Base-by-base conservation (phyloP, 345 rosid species). In the Camelina neglecta region DNA sequence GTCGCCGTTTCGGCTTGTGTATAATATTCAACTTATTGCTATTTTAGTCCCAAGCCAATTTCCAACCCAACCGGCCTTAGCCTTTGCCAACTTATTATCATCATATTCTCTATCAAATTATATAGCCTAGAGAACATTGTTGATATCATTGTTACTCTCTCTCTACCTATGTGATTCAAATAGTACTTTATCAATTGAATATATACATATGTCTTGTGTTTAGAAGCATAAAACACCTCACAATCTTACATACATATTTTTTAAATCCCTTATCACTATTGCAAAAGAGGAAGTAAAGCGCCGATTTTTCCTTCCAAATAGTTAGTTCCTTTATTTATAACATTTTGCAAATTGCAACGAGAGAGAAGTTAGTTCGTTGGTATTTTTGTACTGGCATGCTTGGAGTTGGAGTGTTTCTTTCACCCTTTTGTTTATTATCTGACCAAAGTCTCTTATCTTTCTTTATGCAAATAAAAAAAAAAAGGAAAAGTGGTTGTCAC, bases 401-500 rank as follows among this genome's bases (percentile, higher is more conserved):
- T 61, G 10, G 24, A 21, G 18, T 35, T 5, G 26, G 26, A 5
- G 7, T 61, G 11, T 41, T 57, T 33, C 49, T 39, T 20, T 41
- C 23, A 41, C 66, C 49, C 11, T 61, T 61, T 21, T 41, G 7
- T 44, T 36, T 35, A 7, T 36, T 23, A 31, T 24, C 68, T 49
- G 31, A 24, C 49, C 57, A 58, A 72, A 1, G 29, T 26, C 29
- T 60, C 50, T 60, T 6, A 60, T 49, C 54, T 71, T 73, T 73
- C 3, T 53, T 16, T 35, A 65, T 11, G 66, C 26, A 65, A 2
- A 26, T 36, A 10, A 47, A 21, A 54, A 10, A 47, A 21, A 54
- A 54, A 45, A 39, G 15, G 13, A 60, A 10, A 62, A 23, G 20
- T 54, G 16, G 65, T 24, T 57, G 58, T 65, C 78, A 66, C 67